A percentile compares a stretch with the other conserved stretches of the same genome.
Evolutionary conservation across 2,329 filamentous ascomycete genomes (phyloP).

Genomic region (Lojkania enalia): DNA sequence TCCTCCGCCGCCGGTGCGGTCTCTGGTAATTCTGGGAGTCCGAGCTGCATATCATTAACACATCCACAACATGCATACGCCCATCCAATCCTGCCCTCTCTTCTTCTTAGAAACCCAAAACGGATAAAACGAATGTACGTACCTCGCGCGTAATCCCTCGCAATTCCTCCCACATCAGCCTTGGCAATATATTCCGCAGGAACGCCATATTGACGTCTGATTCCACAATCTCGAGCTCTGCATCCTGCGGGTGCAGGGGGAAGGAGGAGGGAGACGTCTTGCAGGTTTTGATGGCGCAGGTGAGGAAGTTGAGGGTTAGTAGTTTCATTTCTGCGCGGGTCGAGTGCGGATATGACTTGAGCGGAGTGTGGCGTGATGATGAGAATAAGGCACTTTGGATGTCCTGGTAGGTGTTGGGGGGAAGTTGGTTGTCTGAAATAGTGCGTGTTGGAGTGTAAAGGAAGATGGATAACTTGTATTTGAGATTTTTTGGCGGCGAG

Average conservation of each 20-base stretch:
- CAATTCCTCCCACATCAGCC: slow-evolving; percentile 86
- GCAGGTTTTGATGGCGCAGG: slow-evolving; percentile 94
- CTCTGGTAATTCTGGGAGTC: slow-evolving; percentile 71
- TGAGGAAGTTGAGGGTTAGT: slow-evolving; percentile 93
- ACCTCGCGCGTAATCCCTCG: slow-evolving; percentile 77
- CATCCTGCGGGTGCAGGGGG: slow-evolving; percentile 89
- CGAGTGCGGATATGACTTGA: background rate
- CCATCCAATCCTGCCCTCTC: slow-evolving; percentile 1
- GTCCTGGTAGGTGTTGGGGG: background rate
- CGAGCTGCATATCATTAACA: slow-evolving; percentile 67
- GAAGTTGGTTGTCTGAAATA: background rate
- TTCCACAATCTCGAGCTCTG: slow-evolving; percentile 83
- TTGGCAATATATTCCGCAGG: slow-evolving; percentile 79
- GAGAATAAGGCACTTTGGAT: no score
- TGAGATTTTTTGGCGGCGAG: no score
- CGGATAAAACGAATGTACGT: slow-evolving; percentile 7
- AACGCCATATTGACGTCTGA: slow-evolving; percentile 80
- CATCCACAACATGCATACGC: no score
- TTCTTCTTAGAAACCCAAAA: slow-evolving; percentile 1
- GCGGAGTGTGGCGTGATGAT: background rate
- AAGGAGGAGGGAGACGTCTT: slow-evolving; percentile 79
- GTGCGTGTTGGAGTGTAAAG: no score
- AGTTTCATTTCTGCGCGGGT: slow-evolving; percentile 87
- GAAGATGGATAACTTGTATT: no score
- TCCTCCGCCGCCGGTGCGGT: slow-evolving; percentile 37